Base-by-base conservation (phyloP, 1,284 basidiomycete species). In the Rhodotorula sp. region DNA sequence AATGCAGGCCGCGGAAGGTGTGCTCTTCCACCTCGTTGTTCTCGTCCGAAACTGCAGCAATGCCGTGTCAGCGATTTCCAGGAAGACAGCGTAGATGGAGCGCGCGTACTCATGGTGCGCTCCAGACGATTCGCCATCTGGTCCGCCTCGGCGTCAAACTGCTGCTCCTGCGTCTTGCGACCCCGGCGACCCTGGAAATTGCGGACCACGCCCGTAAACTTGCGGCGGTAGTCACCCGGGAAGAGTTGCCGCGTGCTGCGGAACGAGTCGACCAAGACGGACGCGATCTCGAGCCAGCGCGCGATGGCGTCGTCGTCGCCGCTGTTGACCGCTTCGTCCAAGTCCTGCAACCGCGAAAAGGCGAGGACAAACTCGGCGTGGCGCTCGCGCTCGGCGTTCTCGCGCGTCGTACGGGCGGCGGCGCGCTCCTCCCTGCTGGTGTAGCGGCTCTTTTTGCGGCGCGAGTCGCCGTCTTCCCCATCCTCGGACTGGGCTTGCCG, bases 211-310 rank as follows among this genome's bases (percentile, higher is more conserved):
- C 81, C 82, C 74, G 79, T 71, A 28, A 74, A 78, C 52, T 74
- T 76, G 55, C 69, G 76, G 60, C 67, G 74, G 50, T 54, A 82
- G 55, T 88, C 88, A 14, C 89, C 88, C 72, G 89, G 85, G 79
- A 95, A 97, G 73, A 97, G 80, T 70, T 88, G 87, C 76, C 89
- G 86, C 16, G 93, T 94, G 82, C 92, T 88, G 60, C 94, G 85
- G 82, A 94, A 97, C 78, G 88, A 89, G 75, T 97, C 93, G 21
- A 97, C 85, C 62, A 98, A 84, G 70, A 88, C 90, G 76, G 91
- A 90, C 0, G 93, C 92, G 76, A 92, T 88, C 43, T 89, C 80
- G 71, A 97, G 83, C 90, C 94, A 98, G 59, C 83, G 80, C 49
- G 81, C 80, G 58, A 83, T 77, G 14, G 84, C 82, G 16, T 79